Conservation (phyloP, 495 filamentous ascomycete genomes). For the Amniculicola lignicola region DNA sequence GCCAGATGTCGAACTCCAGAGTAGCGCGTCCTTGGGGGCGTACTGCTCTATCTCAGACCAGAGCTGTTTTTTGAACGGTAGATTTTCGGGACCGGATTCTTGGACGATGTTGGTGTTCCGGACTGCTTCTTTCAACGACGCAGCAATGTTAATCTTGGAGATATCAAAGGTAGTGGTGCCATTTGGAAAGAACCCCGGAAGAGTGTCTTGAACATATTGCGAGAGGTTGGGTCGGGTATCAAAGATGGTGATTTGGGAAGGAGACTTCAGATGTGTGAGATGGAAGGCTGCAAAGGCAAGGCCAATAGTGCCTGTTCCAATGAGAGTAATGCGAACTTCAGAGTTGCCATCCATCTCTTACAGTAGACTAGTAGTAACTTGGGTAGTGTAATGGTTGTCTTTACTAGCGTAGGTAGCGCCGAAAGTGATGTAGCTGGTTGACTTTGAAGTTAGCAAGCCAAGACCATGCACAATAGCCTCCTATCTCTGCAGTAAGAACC, state of each 20-base stretch:
- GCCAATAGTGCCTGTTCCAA: constrained; percentile 60
- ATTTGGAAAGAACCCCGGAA: constrained; percentile 40
- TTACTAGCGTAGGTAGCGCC: too few relatives aligned
- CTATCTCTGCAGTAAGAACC: too few relatives aligned
- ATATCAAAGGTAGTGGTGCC: constrained; percentile 34
- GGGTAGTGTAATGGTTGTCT: too few relatives aligned
- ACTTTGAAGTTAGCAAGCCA: too few relatives aligned
- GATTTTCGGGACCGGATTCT: constrained; percentile 57
- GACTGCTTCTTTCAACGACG: constrained; percentile 46
- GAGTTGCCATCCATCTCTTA: constrained; percentile 7
- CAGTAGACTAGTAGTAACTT: too few relatives aligned
- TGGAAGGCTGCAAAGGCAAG: constrained; percentile 59
- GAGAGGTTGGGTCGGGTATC: constrained; percentile 54
- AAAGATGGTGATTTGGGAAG: constrained; percentile 48
- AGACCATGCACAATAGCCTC: too few relatives aligned
- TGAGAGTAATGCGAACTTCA: constrained; percentile 46
- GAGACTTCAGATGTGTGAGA: constrained; percentile 44
- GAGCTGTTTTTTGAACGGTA: constrained; percentile 50
- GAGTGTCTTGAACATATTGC: constrained; percentile 44
- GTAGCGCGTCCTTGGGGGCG: constrained; percentile 43
- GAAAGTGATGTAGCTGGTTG: too few relatives aligned
- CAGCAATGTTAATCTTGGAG: constrained; percentile 39
- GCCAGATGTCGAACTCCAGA: constrained; percentile 59
- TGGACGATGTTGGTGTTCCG: constrained; percentile 52
- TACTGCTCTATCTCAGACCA: constrained; percentile 50